phyloP scores from a whole-genome alignment of 2,329 filamentous ascomycete genomes.

The Diaporthe caulivora region DNA sequence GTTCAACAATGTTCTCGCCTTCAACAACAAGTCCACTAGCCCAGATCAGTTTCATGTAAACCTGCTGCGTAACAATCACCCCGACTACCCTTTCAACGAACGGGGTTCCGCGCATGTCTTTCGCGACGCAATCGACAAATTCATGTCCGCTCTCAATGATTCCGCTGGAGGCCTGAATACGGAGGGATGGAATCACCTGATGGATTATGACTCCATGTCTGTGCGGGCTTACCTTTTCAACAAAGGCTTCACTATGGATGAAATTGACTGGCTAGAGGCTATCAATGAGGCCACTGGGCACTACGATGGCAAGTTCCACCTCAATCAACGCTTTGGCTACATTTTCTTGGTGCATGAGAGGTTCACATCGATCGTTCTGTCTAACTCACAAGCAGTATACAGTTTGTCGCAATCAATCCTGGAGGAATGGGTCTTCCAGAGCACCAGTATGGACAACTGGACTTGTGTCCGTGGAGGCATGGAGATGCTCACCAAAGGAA shows the following conservation, averaged over 20 bases:
- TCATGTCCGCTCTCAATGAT: background rate
- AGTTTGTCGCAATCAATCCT: constrained; percentile 43
- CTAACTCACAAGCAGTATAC: constrained; percentile 20
- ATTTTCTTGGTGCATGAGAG: background rate
- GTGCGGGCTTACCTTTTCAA: constrained; percentile 43
- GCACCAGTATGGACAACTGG: constrained; percentile 44
- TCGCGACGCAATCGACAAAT: background rate
- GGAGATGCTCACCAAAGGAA: constrained; percentile 45
- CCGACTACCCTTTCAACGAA: background rate
- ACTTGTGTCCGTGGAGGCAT: constrained; percentile 49
- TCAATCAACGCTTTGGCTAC: background rate
- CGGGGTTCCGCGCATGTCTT: background rate
- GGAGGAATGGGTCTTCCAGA: constrained; percentile 45
- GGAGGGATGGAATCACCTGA: constrained; percentile 41
- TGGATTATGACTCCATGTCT: constrained; percentile 43
- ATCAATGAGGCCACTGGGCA: constrained; percentile 44
- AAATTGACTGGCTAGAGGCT: constrained; percentile 48
- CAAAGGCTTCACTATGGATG: constrained; percentile 46
- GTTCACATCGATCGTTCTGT: background rate
- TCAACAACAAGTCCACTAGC: constrained; percentile 33
- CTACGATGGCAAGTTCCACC: constrained; percentile 37
- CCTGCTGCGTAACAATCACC: constrained; percentile 1
- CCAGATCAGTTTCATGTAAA: constrained; percentile 37
- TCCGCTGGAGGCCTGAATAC: background rate
- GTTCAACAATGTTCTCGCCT: constrained; percentile 41